These are phyloP conservation scores for Ustulina deusta DNA, from an alignment of 2,329 filamentous ascomycete genomes.

Conservation along the genomic window DNA sequence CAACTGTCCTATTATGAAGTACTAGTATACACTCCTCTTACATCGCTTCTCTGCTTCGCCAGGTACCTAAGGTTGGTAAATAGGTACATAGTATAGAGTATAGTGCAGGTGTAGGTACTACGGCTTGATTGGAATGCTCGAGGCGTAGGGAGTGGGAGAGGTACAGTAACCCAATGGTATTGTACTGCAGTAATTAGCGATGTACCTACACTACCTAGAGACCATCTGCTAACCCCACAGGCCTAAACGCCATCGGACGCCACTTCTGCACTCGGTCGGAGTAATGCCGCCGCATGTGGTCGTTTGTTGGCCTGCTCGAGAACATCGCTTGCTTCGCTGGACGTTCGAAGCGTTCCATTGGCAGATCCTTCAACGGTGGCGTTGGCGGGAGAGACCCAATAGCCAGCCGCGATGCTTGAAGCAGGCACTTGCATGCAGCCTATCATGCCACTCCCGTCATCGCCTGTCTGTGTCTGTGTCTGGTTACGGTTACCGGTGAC, in stretches of 20 bases:
- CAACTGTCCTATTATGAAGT: too few relatives aligned
- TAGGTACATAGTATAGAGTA: too few relatives aligned
- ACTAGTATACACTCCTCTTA: too few relatives aligned
- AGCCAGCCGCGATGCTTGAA: conserved; percentile 31
- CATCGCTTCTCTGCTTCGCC: too few relatives aligned
- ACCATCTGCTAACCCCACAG: conserved; percentile 15
- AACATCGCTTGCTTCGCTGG: conserved; percentile 21
- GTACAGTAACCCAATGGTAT: too few relatives aligned
- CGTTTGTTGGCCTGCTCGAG: conserved; percentile 12
- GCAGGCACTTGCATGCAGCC: conserved; percentile 29
- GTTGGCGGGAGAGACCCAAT: conserved; percentile 32
- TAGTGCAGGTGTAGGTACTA: too few relatives aligned
- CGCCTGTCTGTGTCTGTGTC: conserved; percentile 5
- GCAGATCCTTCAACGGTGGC: conserved; percentile 34
- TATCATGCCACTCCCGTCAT: conserved; percentile 29
- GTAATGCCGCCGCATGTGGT: conserved; percentile 27
- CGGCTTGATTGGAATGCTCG: background rate
- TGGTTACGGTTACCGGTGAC: background rate
- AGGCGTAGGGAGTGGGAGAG: background rate
- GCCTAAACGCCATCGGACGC: conserved; percentile 30
- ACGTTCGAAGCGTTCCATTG: conserved; percentile 29
- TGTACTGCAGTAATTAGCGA: background rate
- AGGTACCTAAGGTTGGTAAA: too few relatives aligned
- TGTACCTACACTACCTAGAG: background rate
- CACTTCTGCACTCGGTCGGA: conserved; percentile 22